phyloP scores from a whole-genome alignment of 2,329 filamentous ascomycete species.

The Dactylellina haptotyla region DNA sequence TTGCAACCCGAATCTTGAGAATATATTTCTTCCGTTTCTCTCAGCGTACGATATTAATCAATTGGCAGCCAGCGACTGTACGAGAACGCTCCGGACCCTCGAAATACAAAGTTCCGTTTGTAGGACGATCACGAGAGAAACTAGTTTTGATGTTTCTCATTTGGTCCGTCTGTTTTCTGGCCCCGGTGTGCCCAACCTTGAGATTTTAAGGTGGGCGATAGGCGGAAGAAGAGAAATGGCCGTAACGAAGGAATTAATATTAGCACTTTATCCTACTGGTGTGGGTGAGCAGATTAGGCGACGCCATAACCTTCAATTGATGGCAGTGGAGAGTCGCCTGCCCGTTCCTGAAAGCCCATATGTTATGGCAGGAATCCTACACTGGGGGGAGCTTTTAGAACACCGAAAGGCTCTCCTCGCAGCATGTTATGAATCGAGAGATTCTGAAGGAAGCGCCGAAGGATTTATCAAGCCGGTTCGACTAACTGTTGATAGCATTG shows the following conservation, averaged over 20 bases:
- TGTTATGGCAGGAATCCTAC: constrained; percentile 34
- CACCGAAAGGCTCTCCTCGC: constrained; percentile 16
- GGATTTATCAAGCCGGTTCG: constrained; percentile 24
- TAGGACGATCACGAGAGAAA: constrained; percentile 40
- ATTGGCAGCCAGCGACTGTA: constrained; percentile 30
- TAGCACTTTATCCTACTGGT: constrained; percentile 23
- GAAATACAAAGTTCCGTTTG: constrained; percentile 49
- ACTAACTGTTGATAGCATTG: constrained; percentile 13
- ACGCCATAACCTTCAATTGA: constrained; percentile 36
- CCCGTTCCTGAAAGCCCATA: constrained; percentile 32
- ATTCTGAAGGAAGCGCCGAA: neutral
- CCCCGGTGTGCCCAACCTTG: constrained; percentile 38
- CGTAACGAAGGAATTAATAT: constrained; percentile 13
- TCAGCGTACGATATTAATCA: constrained; percentile 32
- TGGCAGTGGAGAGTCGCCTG: constrained; percentile 43
- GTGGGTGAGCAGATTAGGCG: neutral
- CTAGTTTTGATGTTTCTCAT: constrained; percentile 37
- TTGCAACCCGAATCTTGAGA: constrained; percentile 39
- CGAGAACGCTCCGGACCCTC: constrained; percentile 34
- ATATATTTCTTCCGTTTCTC: constrained; percentile 45
- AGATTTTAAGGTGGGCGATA: constrained; percentile 41
- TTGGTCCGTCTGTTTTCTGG: constrained; percentile 27
- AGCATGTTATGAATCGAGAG: constrained; percentile 15
- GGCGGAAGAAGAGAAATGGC: constrained; percentile 45
- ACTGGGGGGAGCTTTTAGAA: constrained; percentile 33